Conservation (phyloP, 2,329 filamentous ascomycete species). For the Scopulariopsis brevicaulis region DNA sequence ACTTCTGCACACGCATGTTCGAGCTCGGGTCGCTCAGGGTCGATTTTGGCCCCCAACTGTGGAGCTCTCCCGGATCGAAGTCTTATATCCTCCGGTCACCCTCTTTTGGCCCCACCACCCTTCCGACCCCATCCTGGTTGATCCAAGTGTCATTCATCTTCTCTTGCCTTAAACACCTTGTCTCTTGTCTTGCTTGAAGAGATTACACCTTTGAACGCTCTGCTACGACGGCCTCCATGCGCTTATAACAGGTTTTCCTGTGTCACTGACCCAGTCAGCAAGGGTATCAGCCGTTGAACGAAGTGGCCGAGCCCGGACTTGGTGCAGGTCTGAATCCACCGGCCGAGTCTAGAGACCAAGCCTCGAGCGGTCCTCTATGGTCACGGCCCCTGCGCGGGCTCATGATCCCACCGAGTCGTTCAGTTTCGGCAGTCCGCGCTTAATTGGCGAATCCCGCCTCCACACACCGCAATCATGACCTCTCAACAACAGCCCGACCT, state of each 20-base stretch:
- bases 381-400: not conserved
- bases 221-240: not conserved
- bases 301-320: not conserved
- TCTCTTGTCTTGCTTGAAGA: not conserved
- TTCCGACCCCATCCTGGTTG: not conserved
- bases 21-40: not conserved
- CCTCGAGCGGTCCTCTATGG: not conserved
- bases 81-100: not conserved
- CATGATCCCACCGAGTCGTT: not conserved
- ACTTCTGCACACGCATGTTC: not conserved
- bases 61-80: not conserved
- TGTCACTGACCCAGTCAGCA: not conserved
- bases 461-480: not conserved
- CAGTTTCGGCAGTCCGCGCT: not conserved
- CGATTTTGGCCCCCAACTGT: constrained; percentile 1
- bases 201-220: not conserved
- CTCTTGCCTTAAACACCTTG: not conserved
- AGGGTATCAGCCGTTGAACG: not conserved
- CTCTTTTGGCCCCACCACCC: not conserved
- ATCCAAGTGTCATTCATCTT: not conserved
- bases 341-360: not conserved
- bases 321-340: not conserved
- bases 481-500: not conserved
- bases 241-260: not conserved
- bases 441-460: not conserved